Percentiles rank a stretch among this genome's conserved stretches.
Evolutionary conservation across 805 yeast genomes (phyloP).

Genomic region (Monosporozyma aquatica): DNA sequence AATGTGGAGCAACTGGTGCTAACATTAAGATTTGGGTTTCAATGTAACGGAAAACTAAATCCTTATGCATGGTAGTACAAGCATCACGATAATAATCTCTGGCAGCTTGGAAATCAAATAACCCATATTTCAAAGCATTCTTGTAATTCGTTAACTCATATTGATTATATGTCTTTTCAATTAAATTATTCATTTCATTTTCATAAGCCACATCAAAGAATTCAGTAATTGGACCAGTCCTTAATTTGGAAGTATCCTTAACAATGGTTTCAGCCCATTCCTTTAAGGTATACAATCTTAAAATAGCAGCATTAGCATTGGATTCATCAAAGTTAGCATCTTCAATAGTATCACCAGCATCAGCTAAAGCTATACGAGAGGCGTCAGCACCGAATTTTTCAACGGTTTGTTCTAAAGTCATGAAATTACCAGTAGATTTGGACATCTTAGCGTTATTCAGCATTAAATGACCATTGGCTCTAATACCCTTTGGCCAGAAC

Average conservation of each 20-base stretch:
- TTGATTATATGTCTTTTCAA: slow-evolving; percentile 62
- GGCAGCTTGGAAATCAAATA: slow-evolving; percentile 89
- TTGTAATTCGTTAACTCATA: slow-evolving; percentile 73
- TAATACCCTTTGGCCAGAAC: slow-evolving; percentile 89
- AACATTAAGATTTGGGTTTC: slow-evolving; percentile 77
- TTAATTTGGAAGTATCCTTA: slow-evolving; percentile 41
- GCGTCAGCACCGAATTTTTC: slow-evolving; percentile 96
- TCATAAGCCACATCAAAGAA: slow-evolving; percentile 88
- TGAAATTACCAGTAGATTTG: slow-evolving; percentile 93
- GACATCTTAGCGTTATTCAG: slow-evolving; percentile 97
- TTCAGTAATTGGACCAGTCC: slow-evolving; percentile 43
- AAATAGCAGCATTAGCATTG: slow-evolving; percentile 93
- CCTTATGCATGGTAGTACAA: slow-evolving; percentile 64
- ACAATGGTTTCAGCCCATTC: slow-evolving; percentile 89
- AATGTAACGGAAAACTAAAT: slow-evolving; percentile 70
- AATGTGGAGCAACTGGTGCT: slow-evolving; percentile 94
- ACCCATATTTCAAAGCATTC: slow-evolving; percentile 80
- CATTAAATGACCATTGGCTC: slow-evolving; percentile 92
- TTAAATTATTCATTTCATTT: slow-evolving; percentile 80
- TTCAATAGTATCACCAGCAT: slow-evolving; percentile 95
- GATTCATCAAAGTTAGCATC: slow-evolving; percentile 97
- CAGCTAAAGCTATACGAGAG: slow-evolving; percentile 92
- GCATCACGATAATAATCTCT: slow-evolving; percentile 94
- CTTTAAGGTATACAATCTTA: slow-evolving; percentile 82
- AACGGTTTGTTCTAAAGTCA: slow-evolving; percentile 78